Evolutionary conservation across 768 basidiomycete genomes (phyloP).

Genomic region (Baorangia bicolor): DNA sequence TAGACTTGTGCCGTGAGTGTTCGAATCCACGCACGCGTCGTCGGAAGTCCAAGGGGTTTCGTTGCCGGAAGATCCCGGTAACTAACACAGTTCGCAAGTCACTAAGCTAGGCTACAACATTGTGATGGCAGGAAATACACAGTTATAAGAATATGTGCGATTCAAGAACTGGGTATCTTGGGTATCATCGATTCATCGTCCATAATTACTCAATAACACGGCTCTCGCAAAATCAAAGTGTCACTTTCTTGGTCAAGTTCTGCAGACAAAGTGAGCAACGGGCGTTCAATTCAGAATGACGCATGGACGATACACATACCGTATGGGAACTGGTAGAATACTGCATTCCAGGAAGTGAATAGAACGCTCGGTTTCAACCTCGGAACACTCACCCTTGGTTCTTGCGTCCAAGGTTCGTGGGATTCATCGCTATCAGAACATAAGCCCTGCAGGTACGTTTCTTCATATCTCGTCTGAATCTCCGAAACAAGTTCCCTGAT

Average conservation of each 20-base stretch:
- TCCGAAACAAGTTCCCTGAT: constrained; percentile 14
- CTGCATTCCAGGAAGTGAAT: constrained; percentile 5
- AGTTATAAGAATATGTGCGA: not conserved
- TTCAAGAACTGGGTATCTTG: not conserved
- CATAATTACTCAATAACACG: not conserved
- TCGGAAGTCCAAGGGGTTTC: too few species aligned
- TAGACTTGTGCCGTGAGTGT: too few species aligned
- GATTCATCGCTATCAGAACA: not conserved
- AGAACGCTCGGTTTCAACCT: not conserved
- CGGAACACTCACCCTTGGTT: constrained; percentile 21
- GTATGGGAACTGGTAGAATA: constrained; percentile 4
- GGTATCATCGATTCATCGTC: constrained; percentile 4
- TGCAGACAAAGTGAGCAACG: not conserved
- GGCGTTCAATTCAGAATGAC: not conserved
- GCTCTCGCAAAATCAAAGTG: constrained; percentile 6
- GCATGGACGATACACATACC: constrained; percentile 1
- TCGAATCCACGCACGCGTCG: too few species aligned
- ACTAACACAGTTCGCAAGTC: too few species aligned
- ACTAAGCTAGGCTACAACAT: not conserved
- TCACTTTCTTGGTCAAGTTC: constrained; percentile 11
- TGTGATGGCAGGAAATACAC: not conserved
- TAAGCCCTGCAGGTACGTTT: not conserved
- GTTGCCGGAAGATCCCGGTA: not conserved
- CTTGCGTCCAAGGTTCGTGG: constrained; percentile 9
- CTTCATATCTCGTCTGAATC: constrained; percentile 14